These are phyloP conservation scores for Aspergillus awamori DNA, from an alignment of 2,329 filamentous ascomycete species.

Conservation along the genomic window DNA sequence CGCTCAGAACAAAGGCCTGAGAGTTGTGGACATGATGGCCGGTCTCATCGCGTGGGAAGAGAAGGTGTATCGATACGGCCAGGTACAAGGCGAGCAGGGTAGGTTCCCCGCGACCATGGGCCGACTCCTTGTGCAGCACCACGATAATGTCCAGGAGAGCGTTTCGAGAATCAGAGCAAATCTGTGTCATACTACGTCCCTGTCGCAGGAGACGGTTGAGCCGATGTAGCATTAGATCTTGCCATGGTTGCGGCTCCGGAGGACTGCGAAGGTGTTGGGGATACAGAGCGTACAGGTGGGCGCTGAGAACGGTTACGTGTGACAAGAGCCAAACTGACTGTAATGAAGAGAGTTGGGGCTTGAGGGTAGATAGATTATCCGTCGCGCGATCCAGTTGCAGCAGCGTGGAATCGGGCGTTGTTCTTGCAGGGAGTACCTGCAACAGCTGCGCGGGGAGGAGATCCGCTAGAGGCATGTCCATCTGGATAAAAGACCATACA, in stretches of 20 bases:
- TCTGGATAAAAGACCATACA: conserved; percentile 8
- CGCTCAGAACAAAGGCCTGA: background rate
- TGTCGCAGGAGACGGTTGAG: background rate
- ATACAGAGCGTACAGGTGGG: conserved; percentile 4
- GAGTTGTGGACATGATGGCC: background rate
- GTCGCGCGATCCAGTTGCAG: conserved; percentile 9
- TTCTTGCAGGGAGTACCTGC: background rate
- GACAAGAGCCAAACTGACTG: conserved; percentile 3
- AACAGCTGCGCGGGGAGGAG: background rate
- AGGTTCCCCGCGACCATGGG: background rate
- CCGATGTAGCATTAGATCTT: background rate
- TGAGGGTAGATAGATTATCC: conserved; percentile 4
- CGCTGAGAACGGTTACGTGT: conserved; percentile 2
- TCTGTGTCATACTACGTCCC: background rate
- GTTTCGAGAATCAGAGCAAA: background rate
- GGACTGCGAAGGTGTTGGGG: background rate
- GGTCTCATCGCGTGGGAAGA: background rate
- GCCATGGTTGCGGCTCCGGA: background rate
- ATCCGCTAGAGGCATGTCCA: background rate
- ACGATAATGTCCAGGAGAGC: background rate
- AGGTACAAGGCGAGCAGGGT: background rate
- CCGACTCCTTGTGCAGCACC: background rate
- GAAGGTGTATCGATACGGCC: background rate
- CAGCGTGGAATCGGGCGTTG: background rate
- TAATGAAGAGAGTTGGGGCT: background rate